phyloP scores from a whole-genome alignment of 164 flowering plant genomes.

The Amborella trichopoda region DNA sequence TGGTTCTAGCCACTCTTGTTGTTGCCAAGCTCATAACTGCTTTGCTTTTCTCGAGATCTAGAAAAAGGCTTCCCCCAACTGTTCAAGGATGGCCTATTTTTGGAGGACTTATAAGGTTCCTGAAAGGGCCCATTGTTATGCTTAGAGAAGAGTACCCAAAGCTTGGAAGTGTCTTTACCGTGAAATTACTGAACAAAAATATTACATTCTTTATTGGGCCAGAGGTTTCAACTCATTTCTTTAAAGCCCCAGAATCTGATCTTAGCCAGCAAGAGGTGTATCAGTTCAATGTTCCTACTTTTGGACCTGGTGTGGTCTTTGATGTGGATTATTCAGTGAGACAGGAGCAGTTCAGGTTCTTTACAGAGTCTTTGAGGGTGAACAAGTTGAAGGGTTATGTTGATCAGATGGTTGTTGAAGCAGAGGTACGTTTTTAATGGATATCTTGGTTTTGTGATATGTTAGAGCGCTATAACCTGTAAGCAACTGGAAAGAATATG shows the following conservation, averaged over 20 bases:
- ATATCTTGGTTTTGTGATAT: too few relatives aligned
- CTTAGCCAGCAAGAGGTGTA: slow-evolving; percentile 98
- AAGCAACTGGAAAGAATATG: too few relatives aligned
- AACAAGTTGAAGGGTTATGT: slow-evolving; percentile 81
- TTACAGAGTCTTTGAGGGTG: slow-evolving; percentile 78
- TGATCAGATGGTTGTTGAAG: slow-evolving; percentile 88
- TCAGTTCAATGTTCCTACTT: slow-evolving; percentile 95
- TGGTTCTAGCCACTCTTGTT: slow-evolving; percentile 51
- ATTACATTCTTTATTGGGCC: slow-evolving; percentile 66
- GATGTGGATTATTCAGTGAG: slow-evolving; percentile 71
- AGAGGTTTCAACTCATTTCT: slow-evolving; percentile 86
- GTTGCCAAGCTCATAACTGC: slow-evolving; percentile 57
- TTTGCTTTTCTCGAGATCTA: slow-evolving; percentile 40
- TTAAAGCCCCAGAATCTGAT: slow-evolving; percentile 83
- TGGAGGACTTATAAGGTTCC: slow-evolving; percentile 71
- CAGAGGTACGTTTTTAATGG: slow-evolving; percentile 42
- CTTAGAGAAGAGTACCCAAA: slow-evolving; percentile 79
- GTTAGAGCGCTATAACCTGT: too few relatives aligned
- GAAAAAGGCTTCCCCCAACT: slow-evolving; percentile 67
- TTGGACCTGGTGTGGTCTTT: slow-evolving; percentile 95
- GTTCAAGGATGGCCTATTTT: slow-evolving; percentile 47
- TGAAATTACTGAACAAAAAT: slow-evolving; percentile 55
- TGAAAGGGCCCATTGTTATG: slow-evolving; percentile 87
- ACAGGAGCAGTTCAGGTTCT: slow-evolving; percentile 95
- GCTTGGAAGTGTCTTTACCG: slow-evolving; percentile 84